These are phyloP conservation scores for Pyrenophora tritici-repentis DNA, from an alignment of 2,329 filamentous ascomycete species.

Conservation along the genomic window DNA sequence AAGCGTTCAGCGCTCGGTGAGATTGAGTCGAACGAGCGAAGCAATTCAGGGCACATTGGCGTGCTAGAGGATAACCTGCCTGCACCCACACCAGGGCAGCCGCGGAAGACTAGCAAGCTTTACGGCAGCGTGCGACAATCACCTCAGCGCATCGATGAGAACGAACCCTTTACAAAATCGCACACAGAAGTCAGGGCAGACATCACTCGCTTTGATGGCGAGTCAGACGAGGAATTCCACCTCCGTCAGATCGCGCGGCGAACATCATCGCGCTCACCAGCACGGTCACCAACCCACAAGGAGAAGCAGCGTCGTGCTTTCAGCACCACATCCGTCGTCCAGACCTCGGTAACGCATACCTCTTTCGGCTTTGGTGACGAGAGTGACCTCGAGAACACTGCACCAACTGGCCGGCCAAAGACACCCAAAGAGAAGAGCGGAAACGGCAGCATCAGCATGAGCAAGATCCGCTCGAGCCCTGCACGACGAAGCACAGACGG, in stretches of 20 bases:
- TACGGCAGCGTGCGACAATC: slow-evolving; percentile 62
- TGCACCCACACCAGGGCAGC: slow-evolving; percentile 92
- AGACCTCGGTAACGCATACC: slow-evolving; percentile 43
- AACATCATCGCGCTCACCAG: slow-evolving; percentile 67
- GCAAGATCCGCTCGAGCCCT: slow-evolving; percentile 53
- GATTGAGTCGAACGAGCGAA: slow-evolving; percentile 77
- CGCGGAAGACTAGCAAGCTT: slow-evolving; percentile 81
- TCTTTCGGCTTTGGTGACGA: slow-evolving; percentile 47
- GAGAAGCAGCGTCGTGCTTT: slow-evolving; percentile 73
- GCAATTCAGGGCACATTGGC: slow-evolving; percentile 56
- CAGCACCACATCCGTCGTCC: slow-evolving; percentile 68
- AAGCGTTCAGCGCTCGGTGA: slow-evolving; percentile 89
- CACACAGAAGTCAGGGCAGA: slow-evolving; percentile 64
- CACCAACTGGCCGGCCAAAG: slow-evolving; percentile 47
- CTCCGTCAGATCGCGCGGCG: slow-evolving; percentile 66
- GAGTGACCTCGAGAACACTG: slow-evolving; percentile 55
- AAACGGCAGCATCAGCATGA: slow-evolving; percentile 52
- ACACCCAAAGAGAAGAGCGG: slow-evolving; percentile 52
- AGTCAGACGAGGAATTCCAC: slow-evolving; percentile 83
- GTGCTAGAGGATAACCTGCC: slow-evolving; percentile 90
- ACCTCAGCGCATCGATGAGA: slow-evolving; percentile 52
- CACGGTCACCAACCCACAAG: slow-evolving; percentile 60
- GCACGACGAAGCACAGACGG: slow-evolving; percentile 53
- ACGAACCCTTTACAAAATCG: slow-evolving; percentile 55
- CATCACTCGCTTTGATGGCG: slow-evolving; percentile 63